These are phyloP conservation scores for Geotrichum candidum DNA, from an alignment of 1,139 yeast species.

Conservation along the genomic window DNA sequence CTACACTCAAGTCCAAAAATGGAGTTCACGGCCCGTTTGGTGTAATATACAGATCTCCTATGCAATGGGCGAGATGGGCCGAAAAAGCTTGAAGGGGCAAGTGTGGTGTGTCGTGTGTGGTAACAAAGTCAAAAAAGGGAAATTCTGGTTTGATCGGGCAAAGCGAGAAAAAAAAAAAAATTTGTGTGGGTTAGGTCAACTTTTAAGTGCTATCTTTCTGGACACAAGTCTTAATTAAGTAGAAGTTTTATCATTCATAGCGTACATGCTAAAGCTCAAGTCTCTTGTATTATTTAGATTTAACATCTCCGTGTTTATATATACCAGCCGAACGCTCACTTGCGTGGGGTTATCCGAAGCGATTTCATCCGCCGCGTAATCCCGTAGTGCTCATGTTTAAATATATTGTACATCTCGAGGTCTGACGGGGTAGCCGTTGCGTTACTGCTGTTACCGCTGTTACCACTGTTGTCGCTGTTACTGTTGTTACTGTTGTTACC, in stretches of 20 bases:
- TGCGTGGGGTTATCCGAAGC: neutral
- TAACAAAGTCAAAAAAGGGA: neutral
- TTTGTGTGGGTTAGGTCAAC: neutral
- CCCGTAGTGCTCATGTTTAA: neutral
- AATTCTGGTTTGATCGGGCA: neutral
- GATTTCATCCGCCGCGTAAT: slow-evolving; percentile 4
- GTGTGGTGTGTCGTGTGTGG: neutral
- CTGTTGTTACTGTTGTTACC: neutral
- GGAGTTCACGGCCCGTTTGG: neutral
- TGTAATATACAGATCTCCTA: neutral
- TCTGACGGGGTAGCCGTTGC: neutral
- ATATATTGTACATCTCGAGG: neutral
- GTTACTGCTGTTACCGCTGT: neutral
- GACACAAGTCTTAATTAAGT: neutral
- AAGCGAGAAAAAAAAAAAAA: neutral
- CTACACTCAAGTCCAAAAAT: neutral
- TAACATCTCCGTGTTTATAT: too few relatives aligned
- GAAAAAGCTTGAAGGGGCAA: neutral
- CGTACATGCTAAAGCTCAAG: neutral
- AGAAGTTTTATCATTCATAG: neutral
- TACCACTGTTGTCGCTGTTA: neutral
- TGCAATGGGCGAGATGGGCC: neutral
- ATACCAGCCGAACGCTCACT: neutral
- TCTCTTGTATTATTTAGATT: neutral
- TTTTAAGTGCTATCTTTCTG: neutral